Evolutionary conservation across 2,329 filamentous ascomycete species (phyloP).

Genomic region (Hypocrella siamensis): DNA sequence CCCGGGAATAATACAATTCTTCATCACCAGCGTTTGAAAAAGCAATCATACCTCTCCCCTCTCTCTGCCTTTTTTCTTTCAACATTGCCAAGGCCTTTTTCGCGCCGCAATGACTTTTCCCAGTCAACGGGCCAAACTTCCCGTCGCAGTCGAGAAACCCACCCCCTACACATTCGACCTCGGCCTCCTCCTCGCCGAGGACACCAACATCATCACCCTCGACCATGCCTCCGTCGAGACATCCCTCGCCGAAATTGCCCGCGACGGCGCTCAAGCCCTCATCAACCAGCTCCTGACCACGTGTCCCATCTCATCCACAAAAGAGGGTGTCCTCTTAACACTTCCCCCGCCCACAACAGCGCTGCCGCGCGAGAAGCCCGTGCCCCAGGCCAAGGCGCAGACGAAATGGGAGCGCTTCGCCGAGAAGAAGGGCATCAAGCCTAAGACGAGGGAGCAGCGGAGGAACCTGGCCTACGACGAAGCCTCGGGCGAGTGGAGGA

Average conservation of each 20-base stretch:
- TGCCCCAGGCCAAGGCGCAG: conserved; percentile 64
- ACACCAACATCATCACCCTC: conserved; percentile 65
- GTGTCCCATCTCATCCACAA: conserved; percentile 58
- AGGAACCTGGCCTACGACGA: conserved; percentile 72
- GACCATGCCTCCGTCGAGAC: conserved; percentile 41
- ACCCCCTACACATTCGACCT: conserved; percentile 90
- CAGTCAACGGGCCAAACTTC: conserved; percentile 30
- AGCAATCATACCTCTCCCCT: too few species aligned
- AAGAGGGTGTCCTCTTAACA: conserved; percentile 58
- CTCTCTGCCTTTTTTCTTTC: not conserved
- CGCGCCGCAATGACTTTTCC: conserved; percentile 17
- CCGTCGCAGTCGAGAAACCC: conserved; percentile 59
- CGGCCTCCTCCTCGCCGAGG: conserved; percentile 69
- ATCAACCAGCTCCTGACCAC: conserved; percentile 90
- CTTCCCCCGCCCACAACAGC: conserved; percentile 56
- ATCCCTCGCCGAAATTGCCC: conserved; percentile 56
- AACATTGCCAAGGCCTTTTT: not conserved
- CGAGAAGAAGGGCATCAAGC: conserved; percentile 89
- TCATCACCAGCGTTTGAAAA: too few species aligned
- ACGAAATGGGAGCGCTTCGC: conserved; percentile 97
- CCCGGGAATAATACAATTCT: too few species aligned
- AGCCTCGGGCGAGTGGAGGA: conserved; percentile 71
- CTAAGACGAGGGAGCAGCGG: conserved; percentile 64
- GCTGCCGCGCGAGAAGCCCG: conserved; percentile 81
- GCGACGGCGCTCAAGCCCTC: conserved; percentile 80